These are phyloP conservation scores for Yarrowia keelungensis DNA, from an alignment of 805 yeast genomes.

Conservation along the genomic window DNA sequence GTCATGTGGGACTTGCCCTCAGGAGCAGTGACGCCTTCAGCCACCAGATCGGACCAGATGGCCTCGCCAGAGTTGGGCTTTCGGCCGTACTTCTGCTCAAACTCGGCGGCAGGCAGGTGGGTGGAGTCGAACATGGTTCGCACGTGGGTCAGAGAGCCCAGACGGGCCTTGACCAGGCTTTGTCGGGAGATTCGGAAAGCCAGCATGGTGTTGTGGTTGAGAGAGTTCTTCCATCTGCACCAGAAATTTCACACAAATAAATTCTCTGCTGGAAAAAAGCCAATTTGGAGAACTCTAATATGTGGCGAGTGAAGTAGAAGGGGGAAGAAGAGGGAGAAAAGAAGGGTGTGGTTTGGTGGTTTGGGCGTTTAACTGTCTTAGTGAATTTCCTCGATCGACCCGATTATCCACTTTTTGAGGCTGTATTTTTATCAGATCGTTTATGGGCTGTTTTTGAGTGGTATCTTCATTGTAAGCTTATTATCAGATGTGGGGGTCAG, in stretches of 20 bases:
- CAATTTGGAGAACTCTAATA: neutral
- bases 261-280: slow-evolving; percentile 11
- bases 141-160: neutral
- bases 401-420: no score
- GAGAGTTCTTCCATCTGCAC: no score
- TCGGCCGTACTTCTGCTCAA: slow-evolving; percentile 25
- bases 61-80: slow-evolving; percentile 10
- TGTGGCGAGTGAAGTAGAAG: neutral
- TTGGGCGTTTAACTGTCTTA: no score
- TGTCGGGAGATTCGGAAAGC: slow-evolving; percentile 21
- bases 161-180: neutral
- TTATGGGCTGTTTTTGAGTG: no score
- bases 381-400: no score
- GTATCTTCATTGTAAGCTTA: no score
- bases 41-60: slow-evolving; percentile 29
- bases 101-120: slow-evolving; percentile 19
- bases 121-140: slow-evolving; percentile 37
- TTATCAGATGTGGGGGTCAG: no score
- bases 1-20: slow-evolving; percentile 34
- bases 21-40: slow-evolving; percentile 28
- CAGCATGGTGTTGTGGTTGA: slow-evolving; percentile 10
- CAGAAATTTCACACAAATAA: neutral
- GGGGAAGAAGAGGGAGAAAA: no score
- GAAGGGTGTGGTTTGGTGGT: no score
- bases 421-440: no score